A percentile compares a stretch with the other conserved stretches of the same genome.
Evolutionary conservation across 495 filamentous ascomycete genomes (phyloP).

Genomic region (Talaromyces adpressus): DNA sequence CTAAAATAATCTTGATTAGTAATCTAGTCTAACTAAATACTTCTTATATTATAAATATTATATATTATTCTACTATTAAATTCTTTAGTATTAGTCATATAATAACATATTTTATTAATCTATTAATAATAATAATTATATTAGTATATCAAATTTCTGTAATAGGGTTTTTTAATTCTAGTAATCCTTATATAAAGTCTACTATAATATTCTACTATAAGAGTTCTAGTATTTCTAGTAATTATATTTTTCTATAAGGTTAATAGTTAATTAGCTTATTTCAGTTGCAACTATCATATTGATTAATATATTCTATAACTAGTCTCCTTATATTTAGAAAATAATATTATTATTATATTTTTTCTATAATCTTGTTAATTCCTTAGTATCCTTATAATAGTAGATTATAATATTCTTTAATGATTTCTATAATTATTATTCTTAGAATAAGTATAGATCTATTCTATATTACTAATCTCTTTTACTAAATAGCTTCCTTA

Average conservation of each 20-base stretch:
- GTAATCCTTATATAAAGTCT: constrained; percentile 14
- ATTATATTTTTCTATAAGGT: constrained; percentile 13
- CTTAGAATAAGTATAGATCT: constrained; percentile 8
- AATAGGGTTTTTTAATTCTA: neutral
- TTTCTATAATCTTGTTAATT: constrained; percentile 9
- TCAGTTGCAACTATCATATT: constrained; percentile 1
- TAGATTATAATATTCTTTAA: constrained; percentile 5
- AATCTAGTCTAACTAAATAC: too few species aligned
- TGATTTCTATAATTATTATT: constrained; percentile 4
- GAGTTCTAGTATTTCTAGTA: constrained; percentile 4
- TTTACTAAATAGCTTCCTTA: too few species aligned
- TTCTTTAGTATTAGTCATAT: constrained; percentile 4
- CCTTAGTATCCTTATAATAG: neutral
- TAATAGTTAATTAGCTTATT: constrained; percentile 3
- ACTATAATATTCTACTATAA: constrained; percentile 16
- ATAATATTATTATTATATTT: constrained; percentile 9
- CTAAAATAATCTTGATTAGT: too few species aligned
- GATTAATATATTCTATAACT: constrained; percentile 8
- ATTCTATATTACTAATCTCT: neutral
- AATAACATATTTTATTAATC: constrained; percentile 11
- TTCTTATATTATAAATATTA: too few species aligned
- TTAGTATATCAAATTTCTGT: neutral
- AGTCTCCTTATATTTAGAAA: constrained; percentile 2
- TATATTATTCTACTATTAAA: constrained; percentile 4
- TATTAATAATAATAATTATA: constrained; percentile 8